phyloP scores from a whole-genome alignment of 2,329 filamentous ascomycete genomes.

The Trichoderma atrobrunneum region DNA sequence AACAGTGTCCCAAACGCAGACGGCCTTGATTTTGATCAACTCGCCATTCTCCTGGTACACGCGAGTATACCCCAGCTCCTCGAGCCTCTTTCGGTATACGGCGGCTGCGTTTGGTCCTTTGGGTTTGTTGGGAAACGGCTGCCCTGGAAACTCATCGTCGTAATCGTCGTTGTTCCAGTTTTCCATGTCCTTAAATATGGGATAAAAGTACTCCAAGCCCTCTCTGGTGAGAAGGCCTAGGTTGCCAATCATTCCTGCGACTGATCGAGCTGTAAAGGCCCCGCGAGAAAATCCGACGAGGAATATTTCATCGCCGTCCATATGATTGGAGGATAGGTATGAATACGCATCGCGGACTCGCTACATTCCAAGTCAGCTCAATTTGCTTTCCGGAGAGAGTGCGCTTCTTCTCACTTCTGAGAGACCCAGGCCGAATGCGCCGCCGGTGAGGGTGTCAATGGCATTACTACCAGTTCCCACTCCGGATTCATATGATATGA shows the following conservation, averaged over 20 bases:
- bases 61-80: constrained; percentile 44
- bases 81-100: constrained; percentile 44
- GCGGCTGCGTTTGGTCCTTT: constrained; percentile 41
- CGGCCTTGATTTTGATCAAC: constrained; percentile 44
- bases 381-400: no score
- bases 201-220: constrained; percentile 53
- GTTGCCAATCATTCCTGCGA: constrained; percentile 51
- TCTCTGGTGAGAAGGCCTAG: constrained; percentile 52
- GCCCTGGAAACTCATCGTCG: constrained; percentile 45
- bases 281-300: constrained; percentile 58
- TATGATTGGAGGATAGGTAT: constrained; percentile 61
- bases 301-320: constrained; percentile 55
- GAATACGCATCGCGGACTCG: constrained; percentile 59
- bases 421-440: constrained; percentile 54
- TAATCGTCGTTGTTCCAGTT: constrained; percentile 48
- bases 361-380: constrained; percentile 30
- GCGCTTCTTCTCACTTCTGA: constrained; percentile 41
- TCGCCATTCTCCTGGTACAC: constrained; percentile 40
- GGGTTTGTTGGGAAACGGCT: constrained; percentile 50
- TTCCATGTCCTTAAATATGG: constrained; percentile 56
- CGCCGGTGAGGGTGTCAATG: constrained; percentile 51
- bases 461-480: constrained; percentile 53
- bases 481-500: constrained; percentile 60
- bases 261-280: constrained; percentile 56
- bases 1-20: constrained; percentile 49